Evolutionary conservation across 169 alveolate species (phyloP).

Genomic region (Plasmodium chabaudi): DNA sequence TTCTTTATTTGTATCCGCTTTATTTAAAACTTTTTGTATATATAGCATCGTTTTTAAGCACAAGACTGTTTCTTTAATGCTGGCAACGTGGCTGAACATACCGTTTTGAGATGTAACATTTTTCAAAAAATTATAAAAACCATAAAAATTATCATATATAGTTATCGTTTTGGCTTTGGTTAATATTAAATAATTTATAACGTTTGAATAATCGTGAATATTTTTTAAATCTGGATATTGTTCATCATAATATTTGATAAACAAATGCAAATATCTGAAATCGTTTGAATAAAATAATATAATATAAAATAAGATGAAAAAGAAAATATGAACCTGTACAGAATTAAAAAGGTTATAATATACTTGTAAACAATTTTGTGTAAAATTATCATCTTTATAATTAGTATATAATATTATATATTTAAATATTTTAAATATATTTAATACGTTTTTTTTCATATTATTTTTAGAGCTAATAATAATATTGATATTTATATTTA

Average conservation of each 20-base stretch:
- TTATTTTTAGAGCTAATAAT: constrained; percentile 33
- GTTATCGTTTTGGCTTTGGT: constrained; percentile 34
- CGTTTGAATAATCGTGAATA: not conserved
- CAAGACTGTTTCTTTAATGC: not conserved
- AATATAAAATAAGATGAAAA: constrained; percentile 55
- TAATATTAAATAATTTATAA: constrained; percentile 17
- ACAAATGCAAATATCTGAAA: constrained; percentile 12
- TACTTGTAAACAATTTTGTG: constrained; percentile 56
- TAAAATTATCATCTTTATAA: constrained; percentile 52
- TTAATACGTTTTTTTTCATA: constrained; percentile 19
- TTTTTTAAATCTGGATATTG: not conserved
- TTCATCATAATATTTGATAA: constrained; percentile 19
- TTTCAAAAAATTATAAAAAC: constrained; percentile 34
- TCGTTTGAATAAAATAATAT: constrained; percentile 42
- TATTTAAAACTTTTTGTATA: constrained; percentile 26
- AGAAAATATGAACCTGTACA: constrained; percentile 19
- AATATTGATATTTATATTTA: constrained; percentile 37
- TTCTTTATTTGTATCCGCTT: not conserved
- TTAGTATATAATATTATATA: constrained; percentile 17
- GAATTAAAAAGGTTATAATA: constrained; percentile 54
- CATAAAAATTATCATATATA: constrained; percentile 28
- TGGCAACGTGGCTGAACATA: not conserved
- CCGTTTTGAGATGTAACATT: not conserved
- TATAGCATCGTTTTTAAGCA: constrained; percentile 7
- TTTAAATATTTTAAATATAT: constrained; percentile 41